These are phyloP conservation scores for Polytrichum formosum DNA, from an alignment of 225 moss, liverwort and hornwort genomes.

Conservation along the genomic window DNA sequence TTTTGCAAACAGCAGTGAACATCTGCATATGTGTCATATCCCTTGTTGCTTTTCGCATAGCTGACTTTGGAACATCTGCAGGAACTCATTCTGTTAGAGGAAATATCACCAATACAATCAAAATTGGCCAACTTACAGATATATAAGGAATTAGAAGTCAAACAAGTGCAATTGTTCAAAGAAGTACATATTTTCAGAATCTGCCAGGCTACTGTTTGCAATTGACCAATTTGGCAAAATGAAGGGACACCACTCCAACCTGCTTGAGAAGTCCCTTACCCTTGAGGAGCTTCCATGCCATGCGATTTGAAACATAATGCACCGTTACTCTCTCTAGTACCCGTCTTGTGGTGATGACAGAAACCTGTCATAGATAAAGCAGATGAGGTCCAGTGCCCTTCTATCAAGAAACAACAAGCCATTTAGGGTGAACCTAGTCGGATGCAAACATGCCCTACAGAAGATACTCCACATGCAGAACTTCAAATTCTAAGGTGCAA, in stretches of 20 bases:
- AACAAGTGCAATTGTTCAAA: not conserved
- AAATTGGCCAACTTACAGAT: not conserved
- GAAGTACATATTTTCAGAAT: not conserved
- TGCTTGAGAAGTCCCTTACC: slow-evolving; percentile 29
- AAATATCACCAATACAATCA: too few species aligned
- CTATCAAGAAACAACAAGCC: too few species aligned
- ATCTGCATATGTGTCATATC: slow-evolving; percentile 63
- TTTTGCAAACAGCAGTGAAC: slow-evolving; percentile 63
- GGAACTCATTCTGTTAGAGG: not conserved
- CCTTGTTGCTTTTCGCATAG: slow-evolving; percentile 87
- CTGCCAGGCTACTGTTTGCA: too few species aligned
- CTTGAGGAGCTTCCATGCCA: slow-evolving; percentile 97
- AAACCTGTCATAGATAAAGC: slow-evolving; percentile 49
- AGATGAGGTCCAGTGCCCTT: too few species aligned
- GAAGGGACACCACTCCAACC: not conserved
- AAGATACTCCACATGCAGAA: not conserved
- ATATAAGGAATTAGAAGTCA: not conserved
- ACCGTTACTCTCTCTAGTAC: slow-evolving; percentile 80
- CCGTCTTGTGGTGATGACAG: slow-evolving; percentile 92
- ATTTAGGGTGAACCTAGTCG: not conserved
- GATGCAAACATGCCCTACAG: not conserved
- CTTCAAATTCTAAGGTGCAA: not conserved
- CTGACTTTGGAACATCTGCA: slow-evolving; percentile 97
- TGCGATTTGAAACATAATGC: slow-evolving; percentile 64
- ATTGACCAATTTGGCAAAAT: not conserved